Base-by-base conservation (phyloP, 148 eudicot species). In the Chenopodium album region DNA sequence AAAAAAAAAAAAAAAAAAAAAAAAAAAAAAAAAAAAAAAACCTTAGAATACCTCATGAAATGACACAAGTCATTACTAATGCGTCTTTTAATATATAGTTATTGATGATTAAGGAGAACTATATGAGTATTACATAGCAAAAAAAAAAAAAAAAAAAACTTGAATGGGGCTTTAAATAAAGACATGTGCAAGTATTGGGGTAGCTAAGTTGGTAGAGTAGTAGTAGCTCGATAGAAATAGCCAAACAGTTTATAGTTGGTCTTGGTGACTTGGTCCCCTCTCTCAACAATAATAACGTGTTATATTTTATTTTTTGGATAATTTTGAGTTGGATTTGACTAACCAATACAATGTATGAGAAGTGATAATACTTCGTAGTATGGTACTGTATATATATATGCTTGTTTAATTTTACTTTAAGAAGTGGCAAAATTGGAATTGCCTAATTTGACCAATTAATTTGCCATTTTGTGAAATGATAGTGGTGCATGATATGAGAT, bases 381-480 rank as follows among this genome's bases (percentile, higher is more conserved):
- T 41, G 44, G 44, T 31, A 31, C 29, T 28, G 1, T 28, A 28
- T 28, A 31, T 31, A 31, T 31, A 72, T 74, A 59, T 83, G 81
- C 75, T 48, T 64, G 44, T 63, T 83, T 71, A 83, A 74, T 73
- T 66, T 76, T 71, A 83, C 74, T 73, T 66, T 76, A 72, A 26
- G 9, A 77, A 31, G 71, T 71, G 62, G 70, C 76, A 73, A 47
- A 29, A 37, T 1, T 31, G 32, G 32, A 31, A 23, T 5, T 50
- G 52, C 74, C 50, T 81, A 75, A 65, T 76, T 68, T 76, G 48
- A 82, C 80, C 83, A 81, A 81, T 81, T 26, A 73, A 34, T 75
- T 75, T 75, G 66, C 79, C 69, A 77, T 67, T 82, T 82, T 34
- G 71, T 81, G 83, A 68, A 22, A 50, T 2, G 28, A 13, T 41